These are phyloP conservation scores for Thalassiosira mediterranea DNA, from an alignment of 352 stramenopile species.

Conservation along the genomic window DNA sequence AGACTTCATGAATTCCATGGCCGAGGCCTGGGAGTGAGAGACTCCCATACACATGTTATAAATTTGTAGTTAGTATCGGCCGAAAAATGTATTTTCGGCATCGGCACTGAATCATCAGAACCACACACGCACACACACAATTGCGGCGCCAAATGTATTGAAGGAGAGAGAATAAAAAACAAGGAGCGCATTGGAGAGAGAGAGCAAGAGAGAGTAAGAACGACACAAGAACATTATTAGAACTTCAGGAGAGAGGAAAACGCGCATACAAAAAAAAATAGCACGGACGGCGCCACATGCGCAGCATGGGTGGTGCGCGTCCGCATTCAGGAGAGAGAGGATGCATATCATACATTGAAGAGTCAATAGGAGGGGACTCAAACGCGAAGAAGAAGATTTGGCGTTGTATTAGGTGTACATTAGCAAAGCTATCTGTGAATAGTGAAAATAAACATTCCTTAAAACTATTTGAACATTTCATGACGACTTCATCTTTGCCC, in stretches of 20 bases:
- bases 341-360: neutral
- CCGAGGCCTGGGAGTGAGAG: constrained; percentile 16
- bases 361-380: neutral
- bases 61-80: neutral
- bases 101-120: neutral
- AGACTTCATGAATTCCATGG: constrained; percentile 25
- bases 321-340: neutral
- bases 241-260: constrained; percentile 1
- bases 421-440: too few relatives aligned
- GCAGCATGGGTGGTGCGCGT: neutral
- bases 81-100: neutral
- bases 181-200: neutral
- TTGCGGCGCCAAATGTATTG: neutral
- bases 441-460: neutral
- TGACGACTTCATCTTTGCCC: too few relatives aligned
- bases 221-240: neutral
- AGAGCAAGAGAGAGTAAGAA: neutral
- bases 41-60: neutral
- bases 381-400: neutral
- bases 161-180: neutral
- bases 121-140: neutral
- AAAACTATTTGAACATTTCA: neutral
- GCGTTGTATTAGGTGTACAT: neutral
- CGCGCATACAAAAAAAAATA: too few relatives aligned
- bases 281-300: neutral